Percentiles rank a stretch among this genome's conserved stretches.
Evolutionary conservation across 495 filamentous ascomycete genomes (phyloP).

Genomic region (Lophiotrema nucula): DNA sequence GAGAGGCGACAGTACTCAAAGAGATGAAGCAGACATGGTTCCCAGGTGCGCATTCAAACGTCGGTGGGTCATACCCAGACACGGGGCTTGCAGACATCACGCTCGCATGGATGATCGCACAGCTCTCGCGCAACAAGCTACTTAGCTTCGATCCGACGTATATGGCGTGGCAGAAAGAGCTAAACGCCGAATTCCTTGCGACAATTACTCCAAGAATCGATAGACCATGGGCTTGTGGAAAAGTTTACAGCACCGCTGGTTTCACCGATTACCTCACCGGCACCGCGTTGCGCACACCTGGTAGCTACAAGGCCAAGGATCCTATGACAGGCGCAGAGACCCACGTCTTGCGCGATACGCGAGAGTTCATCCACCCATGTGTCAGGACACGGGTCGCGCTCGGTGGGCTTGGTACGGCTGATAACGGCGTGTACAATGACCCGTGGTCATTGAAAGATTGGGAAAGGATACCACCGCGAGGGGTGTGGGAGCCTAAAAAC

Average conservation of each 20-base stretch:
- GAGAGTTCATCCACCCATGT: no score
- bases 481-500: no score
- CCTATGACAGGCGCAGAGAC: no score
- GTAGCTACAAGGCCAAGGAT: no score
- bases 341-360: no score
- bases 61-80: constrained; percentile 28
- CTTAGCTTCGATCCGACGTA: constrained; percentile 65
- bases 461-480: no score
- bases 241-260: constrained; percentile 76
- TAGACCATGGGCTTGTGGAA: constrained; percentile 85
- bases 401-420: no score
- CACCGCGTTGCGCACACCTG: constrained; percentile 2
- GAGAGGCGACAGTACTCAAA: constrained; percentile 19
- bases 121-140: constrained; percentile 27
- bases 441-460: no score
- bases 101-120: constrained; percentile 41
- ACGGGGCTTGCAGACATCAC: constrained; percentile 34
- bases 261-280: constrained; percentile 60
- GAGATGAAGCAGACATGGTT: constrained; percentile 29
- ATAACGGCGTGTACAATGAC: no score
- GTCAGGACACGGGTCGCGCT: no score
- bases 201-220: constrained; percentile 39
- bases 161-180: constrained; percentile 66
- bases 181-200: constrained; percentile 44
- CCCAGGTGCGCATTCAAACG: constrained; percentile 23